A percentile compares a stretch with the other conserved stretches of the same genome.
These are phyloP conservation scores for Trichoderma hamatum DNA, from an alignment of 2,329 filamentous ascomycete species.

Conservation along the genomic window DNA sequence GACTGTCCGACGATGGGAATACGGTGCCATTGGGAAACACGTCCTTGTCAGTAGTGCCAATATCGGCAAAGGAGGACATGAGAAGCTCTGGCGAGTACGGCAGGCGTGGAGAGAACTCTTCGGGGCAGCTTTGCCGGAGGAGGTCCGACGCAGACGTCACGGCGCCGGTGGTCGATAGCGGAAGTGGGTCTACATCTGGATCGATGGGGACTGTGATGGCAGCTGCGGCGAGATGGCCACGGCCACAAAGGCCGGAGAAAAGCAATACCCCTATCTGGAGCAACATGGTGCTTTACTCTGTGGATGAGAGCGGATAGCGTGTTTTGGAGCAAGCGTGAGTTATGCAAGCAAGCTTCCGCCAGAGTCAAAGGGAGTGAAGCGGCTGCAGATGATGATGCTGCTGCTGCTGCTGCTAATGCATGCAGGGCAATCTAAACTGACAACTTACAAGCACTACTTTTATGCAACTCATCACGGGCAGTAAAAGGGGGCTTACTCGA, in stretches of 20 bases:
- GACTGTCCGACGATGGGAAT: conserved; percentile 43
- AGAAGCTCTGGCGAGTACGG: conserved; percentile 35
- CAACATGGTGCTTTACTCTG: conserved; percentile 4
- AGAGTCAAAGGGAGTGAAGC: not conserved
- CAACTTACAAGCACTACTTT: not conserved
- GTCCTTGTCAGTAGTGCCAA: conserved; percentile 27
- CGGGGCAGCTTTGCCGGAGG: conserved; percentile 40
- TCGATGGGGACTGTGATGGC: conserved; percentile 22
- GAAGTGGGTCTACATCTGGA: conserved; percentile 35
- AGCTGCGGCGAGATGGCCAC: not conserved
- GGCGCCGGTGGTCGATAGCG: conserved; percentile 30
- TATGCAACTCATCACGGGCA: conserved; percentile 8
- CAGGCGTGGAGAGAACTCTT: conserved; percentile 35
- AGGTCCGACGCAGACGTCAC: conserved; percentile 38
- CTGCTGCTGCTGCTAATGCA: not conserved
- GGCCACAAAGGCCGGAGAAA: conserved; percentile 14
- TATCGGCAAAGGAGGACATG: conserved; percentile 36
- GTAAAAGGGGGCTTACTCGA: conserved; percentile 5
- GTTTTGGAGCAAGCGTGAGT: not conserved
- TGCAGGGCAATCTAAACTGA: not conserved
- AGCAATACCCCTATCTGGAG: not conserved
- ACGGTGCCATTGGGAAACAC: conserved; percentile 30
- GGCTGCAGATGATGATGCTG: not conserved
- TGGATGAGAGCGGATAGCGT: not conserved
- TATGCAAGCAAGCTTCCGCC: not conserved